Base-by-base conservation (phyloP, 1,284 basidiomycete species). In the Ganoderma multipileum region DNA sequence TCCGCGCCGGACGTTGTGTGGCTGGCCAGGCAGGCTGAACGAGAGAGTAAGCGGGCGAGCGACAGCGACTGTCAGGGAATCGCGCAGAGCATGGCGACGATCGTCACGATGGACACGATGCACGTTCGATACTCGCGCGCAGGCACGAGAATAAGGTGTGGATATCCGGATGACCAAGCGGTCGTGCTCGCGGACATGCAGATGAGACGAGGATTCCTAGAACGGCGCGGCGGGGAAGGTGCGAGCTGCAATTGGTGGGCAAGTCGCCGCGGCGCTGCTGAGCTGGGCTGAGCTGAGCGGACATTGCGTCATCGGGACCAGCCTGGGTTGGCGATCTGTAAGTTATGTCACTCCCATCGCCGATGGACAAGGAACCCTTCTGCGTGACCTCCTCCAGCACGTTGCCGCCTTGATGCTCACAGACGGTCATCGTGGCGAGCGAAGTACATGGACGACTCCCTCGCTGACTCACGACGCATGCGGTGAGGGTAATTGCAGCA, bases 231-330 rank as follows among this genome's bases (percentile, higher is more conserved):
- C 18, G 14, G 2, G 14, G 5, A 5, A 36, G 30, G 54, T 16
- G 30, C 18, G 54, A 20, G 33, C 20, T 58, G 33, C 55, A 12
- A 58, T 58, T 58, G 55, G 55, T 14, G 55, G 55, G 33, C 55
- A 58, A 58, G 55, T 58, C 55, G 55, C 55, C 55, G 55, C 55
- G 55, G 55, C 20, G 33, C 33, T 23, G 55, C 33, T 38, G 28
- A 33, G 55, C 55, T 12, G 55, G 38, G 33, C 55, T 38, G 30
- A 55, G 28, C 20, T 36, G 55, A n/a, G 30, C 33, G 55, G 55
- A 20, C 30, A 33, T 23, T 57, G 55, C 55, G 55, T 57, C 55
- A 57, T 57, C 16, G 55, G 18, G 55, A 42, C 41, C 41, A 18
- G 54, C 26, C 18, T 20, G 14, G 8, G 30, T 20, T n/a, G 7